A percentile compares a stretch with the other conserved stretches of the same genome.
These are phyloP conservation scores for Xylaria sp. DNA, from an alignment of 2,329 filamentous ascomycete species.

Conservation along the genomic window DNA sequence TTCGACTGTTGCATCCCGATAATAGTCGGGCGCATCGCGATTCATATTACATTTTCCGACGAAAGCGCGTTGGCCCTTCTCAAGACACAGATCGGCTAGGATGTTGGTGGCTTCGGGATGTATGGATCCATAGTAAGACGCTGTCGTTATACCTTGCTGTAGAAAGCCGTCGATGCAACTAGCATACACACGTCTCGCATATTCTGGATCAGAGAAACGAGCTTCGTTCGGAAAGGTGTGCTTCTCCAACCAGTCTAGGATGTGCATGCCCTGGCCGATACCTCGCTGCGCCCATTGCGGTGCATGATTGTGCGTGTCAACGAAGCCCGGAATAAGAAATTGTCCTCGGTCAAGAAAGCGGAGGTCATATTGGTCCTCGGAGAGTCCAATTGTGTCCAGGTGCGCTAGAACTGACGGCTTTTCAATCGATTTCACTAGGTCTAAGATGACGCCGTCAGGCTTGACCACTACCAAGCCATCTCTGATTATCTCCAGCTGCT, in stretches of 20 bases:
- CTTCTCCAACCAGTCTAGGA: conserved; percentile 68
- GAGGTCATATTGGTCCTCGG: conserved; percentile 28
- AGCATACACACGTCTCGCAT: conserved; percentile 59
- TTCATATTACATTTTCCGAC: conserved; percentile 69
- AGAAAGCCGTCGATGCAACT: conserved; percentile 63
- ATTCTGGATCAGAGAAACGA: conserved; percentile 58
- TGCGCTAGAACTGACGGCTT: conserved; percentile 22
- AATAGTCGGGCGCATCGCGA: conserved; percentile 60
- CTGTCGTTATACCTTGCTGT: conserved; percentile 66
- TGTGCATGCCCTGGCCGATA: conserved; percentile 56
- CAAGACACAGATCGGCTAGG: conserved; percentile 59
- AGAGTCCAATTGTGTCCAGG: conserved; percentile 23
- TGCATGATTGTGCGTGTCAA: conserved; percentile 74
- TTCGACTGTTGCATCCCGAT: conserved; percentile 53
- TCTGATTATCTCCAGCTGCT: conserved; percentile 46
- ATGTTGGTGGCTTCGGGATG: conserved; percentile 63
- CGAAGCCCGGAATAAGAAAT: conserved; percentile 64
- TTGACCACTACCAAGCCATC: conserved; percentile 44
- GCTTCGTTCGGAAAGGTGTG: conserved; percentile 70
- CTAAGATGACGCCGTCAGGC: conserved; percentile 36
- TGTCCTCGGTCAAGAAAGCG: conserved; percentile 47
- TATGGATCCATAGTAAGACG: conserved; percentile 63
- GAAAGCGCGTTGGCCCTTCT: conserved; percentile 62
- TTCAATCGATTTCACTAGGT: conserved; percentile 32
- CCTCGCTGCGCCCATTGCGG: conserved; percentile 60